Conservation (phyloP, 805 yeast genomes). For the Saccharomycopsis sp. region DNA sequence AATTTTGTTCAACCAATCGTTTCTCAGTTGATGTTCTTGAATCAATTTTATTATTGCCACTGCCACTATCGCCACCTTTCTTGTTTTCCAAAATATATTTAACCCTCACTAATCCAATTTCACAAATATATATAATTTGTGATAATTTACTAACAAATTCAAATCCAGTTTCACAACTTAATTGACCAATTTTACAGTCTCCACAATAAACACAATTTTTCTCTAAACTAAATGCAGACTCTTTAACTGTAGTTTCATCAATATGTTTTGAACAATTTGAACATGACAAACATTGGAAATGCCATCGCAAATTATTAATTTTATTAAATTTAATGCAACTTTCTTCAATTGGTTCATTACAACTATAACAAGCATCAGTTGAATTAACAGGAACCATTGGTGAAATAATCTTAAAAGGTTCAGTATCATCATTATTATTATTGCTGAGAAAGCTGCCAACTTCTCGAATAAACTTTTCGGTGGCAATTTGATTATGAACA, state of each 20-base stretch:
- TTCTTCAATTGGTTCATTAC: constrained; percentile 77
- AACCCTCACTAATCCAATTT: constrained; percentile 62
- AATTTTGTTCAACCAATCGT: constrained; percentile 37
- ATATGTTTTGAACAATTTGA: constrained; percentile 44
- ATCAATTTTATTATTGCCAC: constrained; percentile 10
- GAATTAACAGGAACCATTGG: constrained; percentile 47
- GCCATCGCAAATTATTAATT: constrained; percentile 68
- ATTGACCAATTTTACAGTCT: constrained; percentile 51
- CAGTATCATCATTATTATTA: constrained; percentile 36
- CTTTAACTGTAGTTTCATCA: constrained; percentile 22
- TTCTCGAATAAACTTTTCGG: constrained; percentile 55
- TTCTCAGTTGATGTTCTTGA: constrained; percentile 9
- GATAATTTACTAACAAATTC: constrained; percentile 56
- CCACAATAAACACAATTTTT: constrained; percentile 52
- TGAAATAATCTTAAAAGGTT: constrained; percentile 33
- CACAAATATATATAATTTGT: constrained; percentile 70
- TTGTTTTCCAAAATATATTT: constrained; percentile 13
- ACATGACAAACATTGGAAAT: constrained; percentile 65
- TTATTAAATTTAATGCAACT: constrained; percentile 51
- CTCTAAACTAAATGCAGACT: constrained; percentile 24
- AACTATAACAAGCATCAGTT: constrained; percentile 68
- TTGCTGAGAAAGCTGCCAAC: no score
- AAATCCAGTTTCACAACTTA: constrained; percentile 48
- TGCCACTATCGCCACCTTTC: constrained; percentile 3
- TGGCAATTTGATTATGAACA: constrained; percentile 50